Conservation (phyloP, 257 asterid genomes). For the Gynochthodes officinalis region DNA sequence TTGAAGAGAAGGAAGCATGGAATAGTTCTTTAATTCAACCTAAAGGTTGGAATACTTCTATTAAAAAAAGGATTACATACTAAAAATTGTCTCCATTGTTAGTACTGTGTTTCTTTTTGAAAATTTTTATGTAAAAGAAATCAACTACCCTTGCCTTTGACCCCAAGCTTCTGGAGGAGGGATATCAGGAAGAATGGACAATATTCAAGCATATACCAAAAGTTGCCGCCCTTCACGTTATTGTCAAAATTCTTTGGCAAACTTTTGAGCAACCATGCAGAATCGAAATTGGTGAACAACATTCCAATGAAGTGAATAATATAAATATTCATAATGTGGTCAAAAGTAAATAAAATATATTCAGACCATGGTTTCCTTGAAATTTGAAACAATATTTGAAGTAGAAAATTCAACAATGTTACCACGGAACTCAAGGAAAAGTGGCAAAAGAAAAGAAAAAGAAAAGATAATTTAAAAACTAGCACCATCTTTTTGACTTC, state of each 20-base stretch:
- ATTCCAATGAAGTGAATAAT: no score
- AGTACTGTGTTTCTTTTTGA: not conserved
- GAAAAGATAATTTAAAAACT: no score
- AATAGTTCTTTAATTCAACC: conserved; percentile 12
- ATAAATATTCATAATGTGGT: no score
- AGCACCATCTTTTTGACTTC: no score
- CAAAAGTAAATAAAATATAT: no score
- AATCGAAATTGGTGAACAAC: no score
- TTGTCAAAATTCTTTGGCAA: not conserved
- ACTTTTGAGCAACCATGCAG: not conserved
- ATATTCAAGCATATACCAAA: not conserved
- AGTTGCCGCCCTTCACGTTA: not conserved
- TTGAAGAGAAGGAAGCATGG: not conserved
- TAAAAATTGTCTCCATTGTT: not conserved
- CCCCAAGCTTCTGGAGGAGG: not conserved
- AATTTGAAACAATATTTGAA: no score
- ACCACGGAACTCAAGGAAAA: no score
- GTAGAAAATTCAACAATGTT: no score
- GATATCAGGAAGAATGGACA: not conserved
- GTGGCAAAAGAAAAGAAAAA: no score
- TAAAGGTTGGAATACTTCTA: conserved; percentile 16
- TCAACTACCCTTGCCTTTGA: not conserved
- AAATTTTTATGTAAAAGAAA: not conserved
- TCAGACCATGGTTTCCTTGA: no score
- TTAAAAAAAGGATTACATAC: not conserved